These are phyloP conservation scores for Phytophthora citricola DNA, from an alignment of 352 stramenopile genomes.

Conservation along the genomic window DNA sequence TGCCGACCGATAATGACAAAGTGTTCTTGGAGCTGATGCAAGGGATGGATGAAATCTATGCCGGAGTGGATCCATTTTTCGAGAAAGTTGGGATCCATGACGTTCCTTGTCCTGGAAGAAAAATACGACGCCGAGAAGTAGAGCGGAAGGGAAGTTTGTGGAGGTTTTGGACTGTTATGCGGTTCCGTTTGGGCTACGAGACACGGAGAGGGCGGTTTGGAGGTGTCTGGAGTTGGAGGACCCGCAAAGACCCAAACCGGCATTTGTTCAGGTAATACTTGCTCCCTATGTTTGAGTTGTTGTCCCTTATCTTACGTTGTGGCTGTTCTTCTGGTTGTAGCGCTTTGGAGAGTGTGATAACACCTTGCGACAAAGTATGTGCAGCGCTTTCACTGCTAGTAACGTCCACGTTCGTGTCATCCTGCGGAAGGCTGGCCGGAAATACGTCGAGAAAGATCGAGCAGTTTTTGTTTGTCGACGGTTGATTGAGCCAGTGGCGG, in stretches of 20 bases:
- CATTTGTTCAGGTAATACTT: constrained; percentile 23
- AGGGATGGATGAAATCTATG: constrained; percentile 28
- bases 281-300: background rate
- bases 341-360: constrained; percentile 13
- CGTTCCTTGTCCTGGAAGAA: constrained; percentile 27
- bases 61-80: constrained; percentile 24
- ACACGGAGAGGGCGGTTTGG: constrained; percentile 25
- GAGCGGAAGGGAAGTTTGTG: constrained; percentile 30
- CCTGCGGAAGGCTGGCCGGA: constrained; percentile 25
- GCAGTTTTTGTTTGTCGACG: constrained; percentile 26
- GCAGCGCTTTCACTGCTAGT: constrained; percentile 26
- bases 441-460: constrained; percentile 30
- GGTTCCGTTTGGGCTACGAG: constrained; percentile 23
- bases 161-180: constrained; percentile 30
- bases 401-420: constrained; percentile 28
- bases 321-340: constrained; percentile 6
- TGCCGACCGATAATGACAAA: constrained; percentile 24
- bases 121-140: constrained; percentile 16
- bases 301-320: background rate
- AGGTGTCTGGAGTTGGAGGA: constrained; percentile 26
- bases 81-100: constrained; percentile 22
- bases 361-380: constrained; percentile 29
- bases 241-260: constrained; percentile 22
- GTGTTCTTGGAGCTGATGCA: constrained; percentile 23
- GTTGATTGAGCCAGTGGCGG: constrained; percentile 26